Evolutionary conservation across 1,139 yeast genomes (phyloP), one percentile per base, ranked within the genome.

Genomic region (Entelexis paramagnoliae): DNA sequence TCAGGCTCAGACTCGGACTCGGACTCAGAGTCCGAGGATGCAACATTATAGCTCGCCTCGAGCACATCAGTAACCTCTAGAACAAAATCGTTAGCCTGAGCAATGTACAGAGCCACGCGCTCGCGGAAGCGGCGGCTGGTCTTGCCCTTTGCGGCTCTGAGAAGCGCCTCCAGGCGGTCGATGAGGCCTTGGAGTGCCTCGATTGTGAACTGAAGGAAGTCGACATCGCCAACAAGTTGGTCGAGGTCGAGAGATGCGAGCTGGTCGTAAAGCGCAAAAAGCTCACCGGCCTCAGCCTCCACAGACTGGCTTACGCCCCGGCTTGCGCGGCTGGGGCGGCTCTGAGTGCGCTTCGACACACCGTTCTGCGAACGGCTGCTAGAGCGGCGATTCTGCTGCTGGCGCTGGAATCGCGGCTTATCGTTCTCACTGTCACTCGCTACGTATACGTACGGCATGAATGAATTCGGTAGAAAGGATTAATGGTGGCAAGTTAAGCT

Each of bases 371-470:
- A 16, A 35, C 33, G 26, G 49, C 38, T 38, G 35, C 46, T 39
- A 34, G 28, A 33, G 42, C 59, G 53, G 39, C 52, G 48, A 36
- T 38, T 46, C 42, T 43, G 48, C 43, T 48, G 51, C 39, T 57
- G 40, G 43, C 44, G 49, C 46, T 53, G 46, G 42, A 48, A 51
- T 6, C 32, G 49, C 19, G 40, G 45, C 42, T 51, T 51, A 26
- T 55, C 51, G 35, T 36, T 47, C 30, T 59, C 62, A 41, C 57
- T 56, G 50, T 59, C 62, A 35, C 59, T 58, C 45, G 61, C 53
- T 48, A 59, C 58, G 59, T 59, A 59, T 36, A 59, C 60, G 57
- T 55, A 59, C 59, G 62, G 62, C 62, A 59, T 59, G 50, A 40
- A 34, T 29, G 30, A 22, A 17, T 48, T 16, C 24, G 32, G 29